Evolutionary conservation across 2,329 filamentous ascomycete species (phyloP).

Genomic region (Leptographium wingfieldii): DNA sequence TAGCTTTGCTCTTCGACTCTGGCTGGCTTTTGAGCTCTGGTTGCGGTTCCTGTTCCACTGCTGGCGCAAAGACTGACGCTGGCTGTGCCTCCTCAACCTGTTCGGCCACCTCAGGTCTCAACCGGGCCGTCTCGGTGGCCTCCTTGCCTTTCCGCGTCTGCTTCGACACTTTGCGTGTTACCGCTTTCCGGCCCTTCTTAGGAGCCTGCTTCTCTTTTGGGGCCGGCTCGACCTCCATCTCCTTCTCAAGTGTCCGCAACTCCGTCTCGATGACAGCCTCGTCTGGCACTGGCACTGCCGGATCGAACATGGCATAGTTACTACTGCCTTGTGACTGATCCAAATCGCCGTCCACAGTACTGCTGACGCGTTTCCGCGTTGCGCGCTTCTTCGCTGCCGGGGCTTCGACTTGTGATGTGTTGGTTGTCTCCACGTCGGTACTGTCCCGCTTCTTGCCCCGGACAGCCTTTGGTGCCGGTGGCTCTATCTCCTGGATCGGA

Average conservation of each 20-base stretch:
- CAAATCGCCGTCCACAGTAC: constrained; percentile 27
- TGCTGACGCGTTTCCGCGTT: constrained; percentile 35
- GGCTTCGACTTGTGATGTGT: constrained; percentile 27
- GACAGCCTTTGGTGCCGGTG: background rate
- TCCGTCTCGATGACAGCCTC: constrained; percentile 40
- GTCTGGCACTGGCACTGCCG: constrained; percentile 28
- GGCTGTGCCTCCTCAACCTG: constrained; percentile 6
- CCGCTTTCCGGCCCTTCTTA: constrained; percentile 43
- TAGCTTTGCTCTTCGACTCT: constrained; percentile 3
- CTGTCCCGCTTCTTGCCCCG: constrained; percentile 50
- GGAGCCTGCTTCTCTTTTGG: constrained; percentile 28
- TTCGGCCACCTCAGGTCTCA: constrained; percentile 3
- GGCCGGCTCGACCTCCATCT: constrained; percentile 27
- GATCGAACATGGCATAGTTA: constrained; percentile 40
- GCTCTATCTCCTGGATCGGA: background rate
- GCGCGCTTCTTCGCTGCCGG: constrained; percentile 47
- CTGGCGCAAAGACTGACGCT: background rate
- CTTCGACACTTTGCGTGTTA: constrained; percentile 38
- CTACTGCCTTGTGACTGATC: constrained; percentile 17
- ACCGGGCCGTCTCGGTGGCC: background rate
- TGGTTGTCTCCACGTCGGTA: constrained; percentile 41
- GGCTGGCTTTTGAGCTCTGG: constrained; percentile 1
- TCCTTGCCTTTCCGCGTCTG: constrained; percentile 35
- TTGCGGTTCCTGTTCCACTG: background rate
- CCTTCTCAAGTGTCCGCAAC: constrained; percentile 32